Evolutionary conservation across 495 filamentous ascomycete genomes (phyloP).

Genomic region (Trichoderma orchidacearum): DNA sequence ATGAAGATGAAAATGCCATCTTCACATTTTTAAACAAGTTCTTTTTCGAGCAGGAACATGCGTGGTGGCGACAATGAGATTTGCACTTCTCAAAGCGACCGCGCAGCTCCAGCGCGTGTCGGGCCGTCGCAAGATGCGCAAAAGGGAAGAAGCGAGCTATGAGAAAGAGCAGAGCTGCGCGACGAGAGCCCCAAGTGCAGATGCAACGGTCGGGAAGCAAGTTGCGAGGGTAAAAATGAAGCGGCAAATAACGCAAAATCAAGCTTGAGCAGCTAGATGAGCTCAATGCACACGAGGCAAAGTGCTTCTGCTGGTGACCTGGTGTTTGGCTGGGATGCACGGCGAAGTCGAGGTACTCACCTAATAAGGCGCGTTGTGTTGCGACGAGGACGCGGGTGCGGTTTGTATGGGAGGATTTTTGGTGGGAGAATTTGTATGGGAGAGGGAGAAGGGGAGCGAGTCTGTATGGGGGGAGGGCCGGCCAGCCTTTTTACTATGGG

Average conservation of each 20-base stretch:
- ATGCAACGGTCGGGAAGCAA: not conserved
- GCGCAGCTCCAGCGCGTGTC: not conserved
- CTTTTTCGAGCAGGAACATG: not conserved
- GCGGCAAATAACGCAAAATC: not conserved
- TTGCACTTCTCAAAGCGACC: conserved; percentile 9
- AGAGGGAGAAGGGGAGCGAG: conserved; percentile 35
- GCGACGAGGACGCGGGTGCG: conserved; percentile 2
- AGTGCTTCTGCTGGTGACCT: conserved; percentile 16
- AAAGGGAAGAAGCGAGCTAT: not conserved
- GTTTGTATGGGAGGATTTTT: conserved; percentile 7
- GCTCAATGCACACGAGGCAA: not conserved
- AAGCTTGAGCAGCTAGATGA: not conserved
- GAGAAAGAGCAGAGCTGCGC: not conserved
- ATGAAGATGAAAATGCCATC: conserved; percentile 2
- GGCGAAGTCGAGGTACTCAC: conserved; percentile 24
- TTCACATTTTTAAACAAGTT: conserved; percentile 15
- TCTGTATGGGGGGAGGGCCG: conserved; percentile 39
- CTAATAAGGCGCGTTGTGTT: conserved; percentile 6
- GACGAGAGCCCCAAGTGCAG: not conserved
- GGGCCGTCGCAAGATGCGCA: not conserved
- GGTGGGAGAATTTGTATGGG: conserved; percentile 47
- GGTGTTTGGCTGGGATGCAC: conserved; percentile 16
- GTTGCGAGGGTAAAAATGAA: not conserved
- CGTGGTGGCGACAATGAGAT: conserved; percentile 5
- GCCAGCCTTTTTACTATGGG: conserved; percentile 48